These are phyloP conservation scores for Lodderomyces oxycetoniae DNA, from an alignment of 1,139 yeast species.

Conservation along the genomic window DNA sequence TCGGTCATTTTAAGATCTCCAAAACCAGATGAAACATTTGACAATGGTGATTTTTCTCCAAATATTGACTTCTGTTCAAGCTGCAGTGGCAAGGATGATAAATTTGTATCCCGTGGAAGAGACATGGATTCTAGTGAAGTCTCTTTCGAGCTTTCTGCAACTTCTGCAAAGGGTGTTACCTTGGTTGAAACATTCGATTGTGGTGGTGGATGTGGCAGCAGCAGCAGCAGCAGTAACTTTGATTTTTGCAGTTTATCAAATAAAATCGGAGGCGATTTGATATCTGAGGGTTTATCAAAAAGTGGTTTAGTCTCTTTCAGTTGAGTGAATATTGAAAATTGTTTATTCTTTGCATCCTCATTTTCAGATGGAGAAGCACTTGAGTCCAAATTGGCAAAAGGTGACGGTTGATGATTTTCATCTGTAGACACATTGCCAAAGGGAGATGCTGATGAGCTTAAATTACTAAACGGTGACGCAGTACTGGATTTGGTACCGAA, in stretches of 20 bases:
- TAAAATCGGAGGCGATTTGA: no score
- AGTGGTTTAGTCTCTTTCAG: no score
- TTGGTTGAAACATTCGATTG: no score
- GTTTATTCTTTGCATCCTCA: background rate
- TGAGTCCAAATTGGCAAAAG: constrained; percentile 5
- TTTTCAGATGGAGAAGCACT: no score
- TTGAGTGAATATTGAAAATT: constrained; percentile 2
- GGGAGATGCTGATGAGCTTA: background rate
- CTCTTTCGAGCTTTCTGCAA: background rate
- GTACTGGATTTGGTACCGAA: constrained; percentile 3
- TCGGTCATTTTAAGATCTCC: no score
- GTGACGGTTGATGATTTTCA: constrained; percentile 4
- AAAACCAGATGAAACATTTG: no score
- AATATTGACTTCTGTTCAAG: no score
- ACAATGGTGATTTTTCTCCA: no score
- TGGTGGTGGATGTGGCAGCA: background rate
- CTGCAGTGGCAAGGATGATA: no score
- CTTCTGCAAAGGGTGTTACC: constrained; percentile 5
- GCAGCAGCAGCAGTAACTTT: background rate
- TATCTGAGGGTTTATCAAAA: no score
- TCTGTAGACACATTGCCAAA: background rate
- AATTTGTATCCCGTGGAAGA: no score
- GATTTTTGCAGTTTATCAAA: background rate
- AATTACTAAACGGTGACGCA: background rate
- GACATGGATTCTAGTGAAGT: background rate